These are phyloP conservation scores for Onygenales sp. DNA, from an alignment of 2,329 filamentous ascomycete genomes.

Conservation along the genomic window DNA sequence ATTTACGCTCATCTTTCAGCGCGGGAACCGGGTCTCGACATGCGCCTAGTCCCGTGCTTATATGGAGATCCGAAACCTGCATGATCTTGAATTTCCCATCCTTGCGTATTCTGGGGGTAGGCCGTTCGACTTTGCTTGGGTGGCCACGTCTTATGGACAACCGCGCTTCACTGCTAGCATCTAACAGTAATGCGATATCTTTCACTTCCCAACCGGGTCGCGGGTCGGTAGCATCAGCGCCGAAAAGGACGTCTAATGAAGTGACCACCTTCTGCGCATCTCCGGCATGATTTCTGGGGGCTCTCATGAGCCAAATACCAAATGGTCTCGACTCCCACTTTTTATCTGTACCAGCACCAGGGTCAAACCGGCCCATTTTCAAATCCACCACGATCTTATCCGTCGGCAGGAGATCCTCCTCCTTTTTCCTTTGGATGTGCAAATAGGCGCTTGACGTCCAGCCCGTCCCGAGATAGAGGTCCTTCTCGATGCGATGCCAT, in stretches of 20 bases:
- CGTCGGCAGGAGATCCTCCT: slow-evolving; percentile 65
- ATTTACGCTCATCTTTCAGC: slow-evolving; percentile 58
- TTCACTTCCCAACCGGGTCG: slow-evolving; percentile 75
- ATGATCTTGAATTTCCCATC: slow-evolving; percentile 96
- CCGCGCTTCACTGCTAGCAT: slow-evolving; percentile 56
- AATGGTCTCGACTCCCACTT: slow-evolving; percentile 69
- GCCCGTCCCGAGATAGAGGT: slow-evolving; percentile 67
- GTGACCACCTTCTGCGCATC: slow-evolving; percentile 69
- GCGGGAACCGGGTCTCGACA: slow-evolving; percentile 82
- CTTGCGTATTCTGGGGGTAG: slow-evolving; percentile 67
- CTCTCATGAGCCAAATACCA: slow-evolving; percentile 75
- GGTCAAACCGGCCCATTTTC: slow-evolving; percentile 63
- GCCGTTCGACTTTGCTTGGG: slow-evolving; percentile 55
- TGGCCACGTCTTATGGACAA: slow-evolving; percentile 69
- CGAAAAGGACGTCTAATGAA: slow-evolving; percentile 77
- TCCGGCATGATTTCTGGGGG: slow-evolving; percentile 60
- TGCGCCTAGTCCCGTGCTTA: slow-evolving; percentile 76
- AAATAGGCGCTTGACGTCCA: slow-evolving; percentile 72
- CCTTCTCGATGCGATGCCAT: slow-evolving; percentile 84
- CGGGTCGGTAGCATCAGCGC: slow-evolving; percentile 83
- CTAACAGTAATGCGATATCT: slow-evolving; percentile 62
- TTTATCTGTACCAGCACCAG: slow-evolving; percentile 46
- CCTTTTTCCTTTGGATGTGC: slow-evolving; percentile 72
- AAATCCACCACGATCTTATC: slow-evolving; percentile 77
- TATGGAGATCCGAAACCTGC: slow-evolving; percentile 87